phyloP scores from a whole-genome alignment of 768 basidiomycete genomes.

The Auriscalpium microsporum region DNA sequence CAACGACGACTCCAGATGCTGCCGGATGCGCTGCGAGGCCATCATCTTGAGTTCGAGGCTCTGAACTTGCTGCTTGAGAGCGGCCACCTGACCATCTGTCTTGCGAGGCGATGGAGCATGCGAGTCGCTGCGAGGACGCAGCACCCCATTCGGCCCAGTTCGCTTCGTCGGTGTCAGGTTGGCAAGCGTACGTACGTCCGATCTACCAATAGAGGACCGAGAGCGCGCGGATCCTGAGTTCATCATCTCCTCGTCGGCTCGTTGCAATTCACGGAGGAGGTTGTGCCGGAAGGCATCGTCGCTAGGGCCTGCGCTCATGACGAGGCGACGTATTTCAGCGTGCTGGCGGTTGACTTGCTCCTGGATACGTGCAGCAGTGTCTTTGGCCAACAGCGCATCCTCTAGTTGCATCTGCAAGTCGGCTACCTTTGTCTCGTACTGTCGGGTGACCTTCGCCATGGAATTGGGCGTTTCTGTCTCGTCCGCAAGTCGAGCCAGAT shows the following conservation, averaged over 20 bases:
- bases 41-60: conserved; percentile 60
- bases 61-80: conserved; percentile 56
- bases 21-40: conserved; percentile 57
- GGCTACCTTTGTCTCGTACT: conserved; percentile 54
- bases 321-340: conserved; percentile 61
- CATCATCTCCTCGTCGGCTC: conserved; percentile 48
- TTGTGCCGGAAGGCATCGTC: conserved; percentile 56
- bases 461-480: conserved; percentile 47
- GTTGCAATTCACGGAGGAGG: conserved; percentile 54
- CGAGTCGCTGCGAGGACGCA: conserved; percentile 29
- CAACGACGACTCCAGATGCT: conserved; percentile 52
- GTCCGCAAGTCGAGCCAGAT: conserved; percentile 58
- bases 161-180: conserved; percentile 45
- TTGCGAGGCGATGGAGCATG: conserved; percentile 33
- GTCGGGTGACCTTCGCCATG: conserved; percentile 49
- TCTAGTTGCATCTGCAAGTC: conserved; percentile 55
- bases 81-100: conserved; percentile 36
- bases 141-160: conserved; percentile 24
- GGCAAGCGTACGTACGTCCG: conserved; percentile 30
- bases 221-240: conserved; percentile 40
- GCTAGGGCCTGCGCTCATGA: conserved; percentile 45
- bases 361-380: conserved; percentile 45
- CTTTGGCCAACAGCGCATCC: conserved; percentile 43
- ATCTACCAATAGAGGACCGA: conserved; percentile 16
- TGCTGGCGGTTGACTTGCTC: conserved; percentile 61